Base-by-base conservation (phyloP, 192 early-diverging fungal species). In the Geranomyces variabilis region DNA sequence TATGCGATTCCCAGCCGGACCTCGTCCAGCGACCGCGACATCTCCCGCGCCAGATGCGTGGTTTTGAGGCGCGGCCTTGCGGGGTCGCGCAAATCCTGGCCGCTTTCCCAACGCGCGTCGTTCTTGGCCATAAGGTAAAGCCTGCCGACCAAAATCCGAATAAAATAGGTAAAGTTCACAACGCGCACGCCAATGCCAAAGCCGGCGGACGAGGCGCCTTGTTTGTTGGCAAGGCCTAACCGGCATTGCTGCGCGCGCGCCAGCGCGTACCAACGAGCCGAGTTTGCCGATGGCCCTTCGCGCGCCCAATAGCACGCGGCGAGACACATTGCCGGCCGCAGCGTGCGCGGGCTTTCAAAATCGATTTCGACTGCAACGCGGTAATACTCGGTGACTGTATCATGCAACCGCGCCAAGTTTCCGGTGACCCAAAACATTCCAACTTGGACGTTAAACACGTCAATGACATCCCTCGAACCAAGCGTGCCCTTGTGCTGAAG, bases 111-210 rank as follows among this genome's bases (percentile, higher is more conserved):
- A 17, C 41, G 17, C n/a, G 9, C 64, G 31, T 66, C 64, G 43
- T 21, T 31, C 64, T 41, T 48, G 15, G 6, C 43, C 7, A 66
- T 17, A 8, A 66, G 64, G 22, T 66, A 41, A 10, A 66, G 14
- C 21, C 64, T 45, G 13, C 64, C 64, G 43, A 66, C 31, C 64
- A 66, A 31, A 0, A 66, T 29, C 22, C 64, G 34, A 19, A 66
- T 24, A 47, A 66, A 6, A 24, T 66, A 66, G 7, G 22, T 43
- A 6, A 14, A 24, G 22, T 66, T 66, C 22, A 66, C 21, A 14
- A 24, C 5, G 41, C 22, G 21, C 44, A 66, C 17, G n/a, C n/a
- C 64, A n/a, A 47, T 24, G 8, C 64, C 64, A 31, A 66, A 66
- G 0, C 64, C 64, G 17, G 47, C 47, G 34, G 64, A 41, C 45